These are phyloP conservation scores for Metschnikowia corniflorae DNA, from an alignment of 805 yeast species.

Conservation along the genomic window DNA sequence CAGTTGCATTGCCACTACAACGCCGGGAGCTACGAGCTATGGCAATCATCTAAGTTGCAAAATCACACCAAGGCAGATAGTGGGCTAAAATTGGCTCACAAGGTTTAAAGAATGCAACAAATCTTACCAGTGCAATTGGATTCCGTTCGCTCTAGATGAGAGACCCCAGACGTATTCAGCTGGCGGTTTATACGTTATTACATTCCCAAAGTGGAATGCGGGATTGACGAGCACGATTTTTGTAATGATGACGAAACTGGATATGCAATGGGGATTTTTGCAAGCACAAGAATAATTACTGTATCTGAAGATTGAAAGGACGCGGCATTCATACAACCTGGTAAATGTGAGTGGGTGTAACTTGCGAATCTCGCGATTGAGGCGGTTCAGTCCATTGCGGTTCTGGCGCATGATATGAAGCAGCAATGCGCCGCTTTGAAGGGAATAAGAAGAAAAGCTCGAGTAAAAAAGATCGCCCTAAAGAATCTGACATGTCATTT, in stretches of 20 bases:
- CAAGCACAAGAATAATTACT: not conserved
- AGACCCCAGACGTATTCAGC: not conserved
- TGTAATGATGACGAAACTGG: not conserved
- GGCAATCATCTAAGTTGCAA: not conserved
- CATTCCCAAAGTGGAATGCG: not conserved
- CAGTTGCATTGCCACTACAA: not conserved
- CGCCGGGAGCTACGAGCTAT: not conserved
- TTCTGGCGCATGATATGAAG: not conserved
- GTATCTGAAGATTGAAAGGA: not conserved
- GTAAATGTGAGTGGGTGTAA: not conserved
- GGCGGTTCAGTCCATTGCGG: not conserved
- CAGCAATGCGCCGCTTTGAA: not conserved
- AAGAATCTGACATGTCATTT: not conserved
- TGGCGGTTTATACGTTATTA: not conserved
- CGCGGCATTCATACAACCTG: not conserved
- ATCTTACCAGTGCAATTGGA: not conserved
- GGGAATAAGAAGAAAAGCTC: not conserved
- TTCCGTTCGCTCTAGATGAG: not conserved
- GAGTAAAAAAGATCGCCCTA: not conserved
- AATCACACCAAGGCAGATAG: not conserved
- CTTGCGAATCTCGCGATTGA: not conserved
- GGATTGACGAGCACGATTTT: not conserved
- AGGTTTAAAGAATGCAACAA: not conserved
- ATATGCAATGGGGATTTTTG: not conserved
- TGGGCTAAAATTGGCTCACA: not conserved